These are phyloP conservation scores for Agrostemma githago DNA, from an alignment of 148 eudicot species.

Conservation along the genomic window DNA sequence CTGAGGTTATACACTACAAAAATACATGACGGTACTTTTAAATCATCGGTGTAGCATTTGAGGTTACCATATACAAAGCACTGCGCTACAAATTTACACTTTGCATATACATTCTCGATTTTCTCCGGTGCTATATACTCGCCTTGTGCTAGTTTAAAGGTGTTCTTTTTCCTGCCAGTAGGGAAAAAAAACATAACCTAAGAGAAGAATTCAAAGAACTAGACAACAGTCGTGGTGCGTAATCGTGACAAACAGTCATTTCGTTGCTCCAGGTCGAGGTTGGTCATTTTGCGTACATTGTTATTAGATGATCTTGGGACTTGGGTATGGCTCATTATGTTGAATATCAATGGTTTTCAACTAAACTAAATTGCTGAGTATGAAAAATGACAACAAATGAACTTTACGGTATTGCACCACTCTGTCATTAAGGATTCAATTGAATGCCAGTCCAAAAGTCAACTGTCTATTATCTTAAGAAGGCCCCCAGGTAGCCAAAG, in stretches of 20 bases:
- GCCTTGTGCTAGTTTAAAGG: slow-evolving; percentile 91
- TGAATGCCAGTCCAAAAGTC: background rate
- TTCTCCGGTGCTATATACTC: slow-evolving; percentile 94
- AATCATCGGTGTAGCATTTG: background rate
- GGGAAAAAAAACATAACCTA: background rate
- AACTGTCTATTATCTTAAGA: slow-evolving; percentile 94
- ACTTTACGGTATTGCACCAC: background rate
- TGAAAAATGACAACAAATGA: background rate
- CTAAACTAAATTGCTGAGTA: background rate
- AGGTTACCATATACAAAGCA: slow-evolving; percentile 75
- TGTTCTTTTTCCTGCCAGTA: slow-evolving; percentile 78
- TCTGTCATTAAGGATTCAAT: background rate
- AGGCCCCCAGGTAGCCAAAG: slow-evolving; percentile 95
- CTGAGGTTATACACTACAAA: background rate
- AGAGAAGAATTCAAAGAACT: background rate
- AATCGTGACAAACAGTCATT: background rate
- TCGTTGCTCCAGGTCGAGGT: background rate
- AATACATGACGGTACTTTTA: background rate
- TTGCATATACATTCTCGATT: slow-evolving; percentile 85
- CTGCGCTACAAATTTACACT: slow-evolving; percentile 76
- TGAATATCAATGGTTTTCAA: background rate
- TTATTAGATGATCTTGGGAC: background rate
- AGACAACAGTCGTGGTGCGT: background rate
- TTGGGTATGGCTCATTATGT: background rate
- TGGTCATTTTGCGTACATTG: background rate